Evolutionary conservation across 1,139 yeast genomes (phyloP).

Genomic region (Scheffersomyces quercinus): DNA sequence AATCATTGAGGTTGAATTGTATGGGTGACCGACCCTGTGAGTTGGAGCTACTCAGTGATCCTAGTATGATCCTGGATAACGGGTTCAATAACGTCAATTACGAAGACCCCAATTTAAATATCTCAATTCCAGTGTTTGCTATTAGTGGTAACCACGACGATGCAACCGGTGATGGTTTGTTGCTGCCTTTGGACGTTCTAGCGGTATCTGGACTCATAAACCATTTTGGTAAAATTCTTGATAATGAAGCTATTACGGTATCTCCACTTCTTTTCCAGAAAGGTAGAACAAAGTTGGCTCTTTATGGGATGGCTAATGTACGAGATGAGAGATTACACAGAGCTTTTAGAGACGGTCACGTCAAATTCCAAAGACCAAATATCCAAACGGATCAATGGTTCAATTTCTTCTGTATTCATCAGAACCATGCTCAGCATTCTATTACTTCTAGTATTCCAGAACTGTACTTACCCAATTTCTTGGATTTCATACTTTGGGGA

Average conservation of each 20-base stretch:
- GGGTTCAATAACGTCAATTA: slow-evolving; percentile 75
- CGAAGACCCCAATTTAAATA: slow-evolving; percentile 86
- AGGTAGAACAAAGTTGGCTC: slow-evolving; percentile 77
- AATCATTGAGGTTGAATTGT: slow-evolving; percentile 68
- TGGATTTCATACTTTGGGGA: slow-evolving; percentile 91
- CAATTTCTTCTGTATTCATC: slow-evolving; percentile 87
- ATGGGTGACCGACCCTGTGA: slow-evolving; percentile 90
- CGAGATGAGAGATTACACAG: slow-evolving; percentile 86
- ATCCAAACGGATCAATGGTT: slow-evolving; percentile 70
- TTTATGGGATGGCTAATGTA: slow-evolving; percentile 86
- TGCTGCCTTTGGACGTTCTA: slow-evolving; percentile 87
- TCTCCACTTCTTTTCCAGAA: slow-evolving; percentile 82
- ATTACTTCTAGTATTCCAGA: slow-evolving; percentile 85
- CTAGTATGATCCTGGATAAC: slow-evolving; percentile 56
- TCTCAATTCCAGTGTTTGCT: slow-evolving; percentile 90
- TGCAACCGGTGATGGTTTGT: slow-evolving; percentile 82
- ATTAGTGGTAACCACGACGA: slow-evolving; percentile 98
- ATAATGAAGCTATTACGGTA: slow-evolving; percentile 72
- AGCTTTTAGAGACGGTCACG: slow-evolving; percentile 78
- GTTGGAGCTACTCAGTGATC: slow-evolving; percentile 80
- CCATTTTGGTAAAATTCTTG: slow-evolving; percentile 82
- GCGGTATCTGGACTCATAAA: slow-evolving; percentile 82
- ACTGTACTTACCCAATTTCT: slow-evolving; percentile 72
- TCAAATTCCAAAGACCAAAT: slow-evolving; percentile 74
- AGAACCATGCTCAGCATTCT: slow-evolving; percentile 80